A percentile compares a stretch with the other conserved stretches of the same genome.
These are phyloP conservation scores for Aspergillus sp. DNA, from an alignment of 2,329 filamentous ascomycete genomes.

Conservation along the genomic window DNA sequence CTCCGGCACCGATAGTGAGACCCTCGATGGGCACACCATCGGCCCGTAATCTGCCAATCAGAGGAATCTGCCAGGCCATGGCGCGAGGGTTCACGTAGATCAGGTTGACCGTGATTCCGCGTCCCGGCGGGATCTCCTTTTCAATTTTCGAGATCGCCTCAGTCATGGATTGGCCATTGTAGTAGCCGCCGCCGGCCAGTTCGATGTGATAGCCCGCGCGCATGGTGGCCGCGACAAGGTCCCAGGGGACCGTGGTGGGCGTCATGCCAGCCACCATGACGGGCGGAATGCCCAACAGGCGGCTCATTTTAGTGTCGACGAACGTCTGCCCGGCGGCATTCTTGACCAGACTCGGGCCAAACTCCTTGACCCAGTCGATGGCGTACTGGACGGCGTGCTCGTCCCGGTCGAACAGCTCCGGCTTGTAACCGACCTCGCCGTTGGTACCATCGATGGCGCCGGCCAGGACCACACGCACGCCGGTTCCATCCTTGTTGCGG, in stretches of 20 bases:
- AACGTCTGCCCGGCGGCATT: conserved; percentile 83
- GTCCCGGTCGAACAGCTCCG: conserved; percentile 93
- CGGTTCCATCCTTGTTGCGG: conserved; percentile 97
- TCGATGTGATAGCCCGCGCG: conserved; percentile 93
- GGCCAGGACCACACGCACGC: conserved; percentile 90
- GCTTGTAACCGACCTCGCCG: conserved; percentile 90
- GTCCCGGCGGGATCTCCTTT: conserved; percentile 70
- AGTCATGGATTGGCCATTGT: conserved; percentile 72
- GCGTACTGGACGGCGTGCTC: conserved; percentile 92
- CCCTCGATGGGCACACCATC: conserved; percentile 88
- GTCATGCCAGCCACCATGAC: conserved; percentile 92
- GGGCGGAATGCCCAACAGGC: conserved; percentile 72
- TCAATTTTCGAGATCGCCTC: conserved; percentile 78
- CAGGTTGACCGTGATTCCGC: conserved; percentile 80
- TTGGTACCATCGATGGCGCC: conserved; percentile 88
- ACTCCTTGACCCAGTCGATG: conserved; percentile 95
- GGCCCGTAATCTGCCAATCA: conserved; percentile 68
- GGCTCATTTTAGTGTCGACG: conserved; percentile 94
- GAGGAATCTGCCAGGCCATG: conserved; percentile 86
- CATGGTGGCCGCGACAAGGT: conserved; percentile 88
- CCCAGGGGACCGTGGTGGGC: conserved; percentile 77
- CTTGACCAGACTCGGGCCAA: conserved; percentile 83
- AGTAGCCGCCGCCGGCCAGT: conserved; percentile 83
- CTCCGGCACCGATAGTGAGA: conserved; percentile 82
- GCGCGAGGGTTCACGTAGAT: conserved; percentile 86